Evolutionary conservation across 306 rosid genomes (phyloP).

Genomic region (Phaseolus lunatus): DNA sequence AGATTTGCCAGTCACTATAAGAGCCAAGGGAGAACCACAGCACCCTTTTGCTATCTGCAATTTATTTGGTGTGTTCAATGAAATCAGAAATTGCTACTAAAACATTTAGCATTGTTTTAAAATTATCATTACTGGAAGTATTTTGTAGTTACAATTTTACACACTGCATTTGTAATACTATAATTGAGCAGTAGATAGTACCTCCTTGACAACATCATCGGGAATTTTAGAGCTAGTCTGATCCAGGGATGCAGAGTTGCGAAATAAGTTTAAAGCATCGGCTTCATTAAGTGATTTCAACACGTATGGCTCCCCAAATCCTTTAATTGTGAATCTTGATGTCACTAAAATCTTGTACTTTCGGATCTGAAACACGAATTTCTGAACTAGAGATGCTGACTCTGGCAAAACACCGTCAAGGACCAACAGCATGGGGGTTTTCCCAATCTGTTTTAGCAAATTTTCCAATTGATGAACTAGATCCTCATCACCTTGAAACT

Average conservation of each 20-base stretch:
- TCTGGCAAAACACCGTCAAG: constrained; percentile 66
- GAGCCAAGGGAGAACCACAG: constrained; percentile 64
- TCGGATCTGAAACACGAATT: constrained; percentile 46
- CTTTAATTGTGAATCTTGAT: constrained; percentile 56
- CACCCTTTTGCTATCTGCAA: constrained; percentile 65
- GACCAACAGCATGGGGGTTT: constrained; percentile 54
- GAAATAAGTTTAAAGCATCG: constrained; percentile 59
- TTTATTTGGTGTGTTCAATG: background rate
- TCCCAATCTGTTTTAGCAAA: constrained; percentile 41
- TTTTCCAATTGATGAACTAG: constrained; percentile 41
- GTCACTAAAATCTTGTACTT: constrained; percentile 67
- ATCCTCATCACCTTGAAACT: constrained; percentile 48
- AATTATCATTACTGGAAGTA: background rate
- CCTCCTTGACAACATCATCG: constrained; percentile 55
- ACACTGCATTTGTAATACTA: background rate
- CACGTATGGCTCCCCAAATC: constrained; percentile 38
- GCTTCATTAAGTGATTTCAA: constrained; percentile 49
- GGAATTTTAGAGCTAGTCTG: constrained; percentile 41
- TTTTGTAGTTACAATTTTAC: background rate
- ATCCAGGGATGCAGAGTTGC: constrained; percentile 49
- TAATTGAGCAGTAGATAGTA: constrained; percentile 28
- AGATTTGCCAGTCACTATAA: constrained; percentile 56
- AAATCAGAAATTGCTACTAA: background rate
- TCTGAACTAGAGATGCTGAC: constrained; percentile 58
- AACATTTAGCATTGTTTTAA: background rate